Conservation (phyloP, 179 eudicot genomes). For the Nepenthes alata region DNA sequence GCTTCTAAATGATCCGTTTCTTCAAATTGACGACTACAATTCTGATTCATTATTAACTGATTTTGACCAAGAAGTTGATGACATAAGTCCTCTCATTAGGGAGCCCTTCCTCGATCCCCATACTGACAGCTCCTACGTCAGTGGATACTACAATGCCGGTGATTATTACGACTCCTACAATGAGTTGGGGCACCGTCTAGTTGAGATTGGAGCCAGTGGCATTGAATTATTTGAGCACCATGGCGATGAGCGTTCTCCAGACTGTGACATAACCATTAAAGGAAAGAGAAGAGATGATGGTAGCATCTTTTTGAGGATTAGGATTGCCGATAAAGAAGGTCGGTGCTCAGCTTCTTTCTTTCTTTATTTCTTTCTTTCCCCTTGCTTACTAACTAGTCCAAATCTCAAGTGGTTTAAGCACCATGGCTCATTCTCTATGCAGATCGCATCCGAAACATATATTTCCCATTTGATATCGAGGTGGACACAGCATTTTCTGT, state of each 20-base stretch:
- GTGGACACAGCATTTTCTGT: slow-evolving; percentile 46
- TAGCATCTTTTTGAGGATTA: slow-evolving; percentile 40
- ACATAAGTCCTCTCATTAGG: slow-evolving; percentile 17
- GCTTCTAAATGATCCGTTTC: slow-evolving; percentile 50
- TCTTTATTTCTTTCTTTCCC: neutral
- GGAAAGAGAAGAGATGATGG: slow-evolving; percentile 43
- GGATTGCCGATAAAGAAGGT: slow-evolving; percentile 46
- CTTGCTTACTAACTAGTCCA: neutral
- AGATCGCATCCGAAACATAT: slow-evolving; percentile 54
- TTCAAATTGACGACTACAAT: slow-evolving; percentile 27
- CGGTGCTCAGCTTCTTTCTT: neutral
- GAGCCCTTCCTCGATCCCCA: slow-evolving; percentile 17
- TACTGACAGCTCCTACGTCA: slow-evolving; percentile 9
- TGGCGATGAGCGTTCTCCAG: slow-evolving; percentile 28
- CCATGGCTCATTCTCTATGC: slow-evolving; percentile 8
- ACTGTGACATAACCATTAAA: slow-evolving; percentile 37
- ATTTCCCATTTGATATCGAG: slow-evolving; percentile 55
- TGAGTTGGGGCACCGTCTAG: slow-evolving; percentile 18
- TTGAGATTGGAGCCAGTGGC: slow-evolving; percentile 27
- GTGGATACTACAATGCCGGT: slow-evolving; percentile 15
- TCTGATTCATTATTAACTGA: slow-evolving; percentile 21
- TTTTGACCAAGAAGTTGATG: slow-evolving; percentile 23
- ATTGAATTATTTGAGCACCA: slow-evolving; percentile 23
- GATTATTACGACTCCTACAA: slow-evolving; percentile 15
- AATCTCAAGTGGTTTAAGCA: no score